phyloP scores from a whole-genome alignment of 768 basidiomycete species.

The Pilatotrama ljubarskyi region DNA sequence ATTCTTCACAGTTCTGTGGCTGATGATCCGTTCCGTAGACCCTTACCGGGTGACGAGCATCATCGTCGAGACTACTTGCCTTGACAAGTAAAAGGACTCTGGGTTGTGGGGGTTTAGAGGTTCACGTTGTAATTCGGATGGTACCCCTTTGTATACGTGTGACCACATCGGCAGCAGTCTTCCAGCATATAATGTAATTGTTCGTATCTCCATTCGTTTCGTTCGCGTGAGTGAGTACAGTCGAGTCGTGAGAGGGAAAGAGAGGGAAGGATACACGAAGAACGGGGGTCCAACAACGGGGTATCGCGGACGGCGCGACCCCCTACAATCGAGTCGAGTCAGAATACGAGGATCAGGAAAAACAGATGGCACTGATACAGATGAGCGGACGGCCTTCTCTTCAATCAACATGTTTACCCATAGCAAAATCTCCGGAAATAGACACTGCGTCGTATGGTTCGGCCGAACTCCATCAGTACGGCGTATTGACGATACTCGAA shows the following conservation, averaged over 20 bases:
- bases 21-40: constrained; percentile 45
- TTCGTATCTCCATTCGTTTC: not conserved
- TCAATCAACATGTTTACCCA: not conserved
- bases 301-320: not conserved
- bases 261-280: not conserved
- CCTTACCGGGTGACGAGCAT: constrained; percentile 93
- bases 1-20: not conserved
- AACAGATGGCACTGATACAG: constrained; percentile 15
- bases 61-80: constrained; percentile 84
- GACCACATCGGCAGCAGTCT: constrained; percentile 3
- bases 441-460: not conserved
- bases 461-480: constrained; percentile 24
- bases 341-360: not conserved
- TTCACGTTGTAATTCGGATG: constrained; percentile 13
- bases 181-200: constrained; percentile 16
- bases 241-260: not conserved
- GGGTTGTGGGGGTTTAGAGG: constrained; percentile 13
- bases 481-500: constrained; percentile 64
- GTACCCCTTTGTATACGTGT: constrained; percentile 9
- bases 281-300: not conserved
- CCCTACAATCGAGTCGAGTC: not conserved
- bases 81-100: constrained; percentile 49
- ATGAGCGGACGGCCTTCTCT: constrained; percentile 6
- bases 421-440: not conserved
- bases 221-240: not conserved